phyloP scores from a whole-genome alignment of 345 rosid genomes.

The Bruguiera parviflora region DNA sequence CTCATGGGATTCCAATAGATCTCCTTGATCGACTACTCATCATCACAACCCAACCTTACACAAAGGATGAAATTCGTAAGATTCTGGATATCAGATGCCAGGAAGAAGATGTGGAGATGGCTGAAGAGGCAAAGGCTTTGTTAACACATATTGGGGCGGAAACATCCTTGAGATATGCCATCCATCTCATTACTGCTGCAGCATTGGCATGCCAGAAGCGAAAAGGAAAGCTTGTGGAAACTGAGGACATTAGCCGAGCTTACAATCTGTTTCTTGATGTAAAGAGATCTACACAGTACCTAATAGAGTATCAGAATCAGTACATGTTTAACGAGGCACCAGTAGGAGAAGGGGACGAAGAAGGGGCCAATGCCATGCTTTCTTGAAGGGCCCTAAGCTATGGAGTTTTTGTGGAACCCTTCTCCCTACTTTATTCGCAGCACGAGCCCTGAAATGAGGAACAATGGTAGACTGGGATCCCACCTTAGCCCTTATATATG shows the following conservation, averaged over 20 bases:
- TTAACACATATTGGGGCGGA: constrained; percentile 78
- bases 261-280: constrained; percentile 83
- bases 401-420: not conserved
- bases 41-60: constrained; percentile 77
- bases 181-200: constrained; percentile 79
- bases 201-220: constrained; percentile 83
- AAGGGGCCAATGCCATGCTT: constrained; percentile 46
- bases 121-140: constrained; percentile 46
- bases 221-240: constrained; percentile 72
- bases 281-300: constrained; percentile 86
- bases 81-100: constrained; percentile 89
- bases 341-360: constrained; percentile 40
- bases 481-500: too few relatives aligned
- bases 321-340: constrained; percentile 77
- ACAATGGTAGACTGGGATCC: too few relatives aligned
- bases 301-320: constrained; percentile 83
- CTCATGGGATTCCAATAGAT: constrained; percentile 95
- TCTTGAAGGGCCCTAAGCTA: constrained; percentile 16
- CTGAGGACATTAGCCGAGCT: constrained; percentile 67
- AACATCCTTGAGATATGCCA: constrained; percentile 89
- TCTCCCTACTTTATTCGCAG: too few relatives aligned
- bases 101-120: constrained; percentile 46
- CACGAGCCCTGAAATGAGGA: too few relatives aligned
- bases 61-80: constrained; percentile 66
- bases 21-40: constrained; percentile 91